These are phyloP conservation scores for Macroventuria anomochaeta DNA, from an alignment of 2,329 filamentous ascomycete species.

Conservation along the genomic window DNA sequence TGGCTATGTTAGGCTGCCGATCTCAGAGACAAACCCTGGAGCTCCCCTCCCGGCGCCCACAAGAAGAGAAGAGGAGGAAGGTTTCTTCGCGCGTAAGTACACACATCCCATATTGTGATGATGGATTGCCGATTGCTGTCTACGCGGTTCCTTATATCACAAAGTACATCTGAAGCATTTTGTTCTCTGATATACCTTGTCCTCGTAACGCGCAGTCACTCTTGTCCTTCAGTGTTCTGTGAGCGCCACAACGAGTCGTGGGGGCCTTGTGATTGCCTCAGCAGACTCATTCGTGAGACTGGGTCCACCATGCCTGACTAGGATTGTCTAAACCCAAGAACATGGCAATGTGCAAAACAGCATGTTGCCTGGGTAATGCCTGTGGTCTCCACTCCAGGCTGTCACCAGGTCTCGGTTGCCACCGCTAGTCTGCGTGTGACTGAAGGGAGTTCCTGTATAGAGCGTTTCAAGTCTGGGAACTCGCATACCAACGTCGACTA, in stretches of 20 bases:
- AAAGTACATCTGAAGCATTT: constrained; percentile 17
- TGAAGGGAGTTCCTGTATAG: constrained; percentile 53
- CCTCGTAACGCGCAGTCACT: constrained; percentile 21
- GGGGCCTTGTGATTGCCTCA: constrained; percentile 39
- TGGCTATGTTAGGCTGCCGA: constrained; percentile 90
- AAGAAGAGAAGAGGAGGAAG: constrained; percentile 92
- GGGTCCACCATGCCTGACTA: constrained; percentile 35
- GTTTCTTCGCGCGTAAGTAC: constrained; percentile 89
- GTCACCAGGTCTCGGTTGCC: constrained; percentile 39
- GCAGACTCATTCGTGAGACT: constrained; percentile 30
- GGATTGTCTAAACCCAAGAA: constrained; percentile 18
- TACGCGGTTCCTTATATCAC: constrained; percentile 12
- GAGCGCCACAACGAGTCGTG: constrained; percentile 19
- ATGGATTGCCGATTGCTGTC: constrained; percentile 15
- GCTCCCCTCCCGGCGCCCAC: constrained; percentile 84
- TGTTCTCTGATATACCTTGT: constrained; percentile 21
- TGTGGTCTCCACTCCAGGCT: constrained; percentile 13
- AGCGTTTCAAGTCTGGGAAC: constrained; percentile 43
- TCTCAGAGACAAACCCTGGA: constrained; percentile 74
- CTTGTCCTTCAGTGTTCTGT: constrained; percentile 9
- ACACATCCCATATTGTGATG: constrained; percentile 45
- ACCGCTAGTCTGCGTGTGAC: constrained; percentile 42
- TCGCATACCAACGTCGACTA: constrained; percentile 43
- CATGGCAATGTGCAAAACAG: constrained; percentile 32
- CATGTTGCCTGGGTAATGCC: constrained; percentile 19